Conservation (phyloP, 2,329 filamentous ascomycete species). For the Dactylellina drechsleri region DNA sequence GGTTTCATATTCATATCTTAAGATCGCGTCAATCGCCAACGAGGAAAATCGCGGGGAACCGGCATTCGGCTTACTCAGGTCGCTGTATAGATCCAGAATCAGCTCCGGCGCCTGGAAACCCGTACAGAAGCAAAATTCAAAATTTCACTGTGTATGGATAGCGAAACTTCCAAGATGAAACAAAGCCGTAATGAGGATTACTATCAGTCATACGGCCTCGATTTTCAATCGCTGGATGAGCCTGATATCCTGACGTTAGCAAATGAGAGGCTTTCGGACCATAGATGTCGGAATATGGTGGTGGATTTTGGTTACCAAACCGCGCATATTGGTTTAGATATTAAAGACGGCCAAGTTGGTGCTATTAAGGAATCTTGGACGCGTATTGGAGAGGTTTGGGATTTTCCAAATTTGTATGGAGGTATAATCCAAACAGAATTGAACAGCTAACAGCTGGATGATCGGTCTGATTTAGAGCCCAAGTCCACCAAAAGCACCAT, state of each 20-base stretch:
- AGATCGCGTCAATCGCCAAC: too few species aligned
- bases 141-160: too few species aligned
- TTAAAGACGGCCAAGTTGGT: conserved; percentile 23
- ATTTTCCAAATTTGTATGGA: not conserved
- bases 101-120: too few species aligned
- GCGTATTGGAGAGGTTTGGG: conserved; percentile 26
- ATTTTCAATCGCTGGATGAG: conserved; percentile 37
- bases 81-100: too few species aligned
- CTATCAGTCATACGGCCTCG: conserved; percentile 31
- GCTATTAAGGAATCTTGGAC: conserved; percentile 37
- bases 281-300: conserved; percentile 41
- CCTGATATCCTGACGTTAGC: conserved; percentile 36
- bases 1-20: too few species aligned
- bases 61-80: too few species aligned
- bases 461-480: conserved; percentile 21
- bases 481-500: conserved; percentile 17
- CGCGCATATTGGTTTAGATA: conserved; percentile 41
- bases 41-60: too few species aligned
- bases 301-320: conserved; percentile 47
- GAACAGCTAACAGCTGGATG: not conserved
- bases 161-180: not conserved
- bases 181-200: conserved; percentile 5
- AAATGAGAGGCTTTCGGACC: conserved; percentile 39
- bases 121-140: not conserved
- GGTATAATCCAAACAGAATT: not conserved